A percentile compares a stretch with the other conserved stretches of the same genome.
phyloP scores from a whole-genome alignment of 2,329 filamentous ascomycete species.

The Neurospora sp. region DNA sequence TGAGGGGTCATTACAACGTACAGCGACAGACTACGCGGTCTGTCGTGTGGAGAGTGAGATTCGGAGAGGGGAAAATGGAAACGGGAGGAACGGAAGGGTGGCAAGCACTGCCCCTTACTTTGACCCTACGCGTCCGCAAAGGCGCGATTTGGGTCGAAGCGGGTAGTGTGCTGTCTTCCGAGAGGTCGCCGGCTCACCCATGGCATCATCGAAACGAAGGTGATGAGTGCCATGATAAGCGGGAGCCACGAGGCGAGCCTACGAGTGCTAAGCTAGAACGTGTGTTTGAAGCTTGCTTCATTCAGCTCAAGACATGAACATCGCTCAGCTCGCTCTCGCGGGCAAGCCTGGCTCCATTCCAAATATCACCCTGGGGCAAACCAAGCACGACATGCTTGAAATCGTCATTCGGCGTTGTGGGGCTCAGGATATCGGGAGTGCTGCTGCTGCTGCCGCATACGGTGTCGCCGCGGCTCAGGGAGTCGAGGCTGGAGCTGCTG shows the following conservation, averaged over 20 bases:
- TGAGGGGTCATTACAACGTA: neutral
- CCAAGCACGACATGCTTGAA: constrained; percentile 23
- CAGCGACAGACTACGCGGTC: neutral
- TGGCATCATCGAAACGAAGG: neutral
- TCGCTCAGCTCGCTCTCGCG: constrained; percentile 36
- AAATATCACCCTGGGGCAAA: constrained; percentile 27
- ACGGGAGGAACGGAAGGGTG: neutral
- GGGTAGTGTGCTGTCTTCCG: neutral
- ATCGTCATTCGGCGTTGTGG: constrained; percentile 36
- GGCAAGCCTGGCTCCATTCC: constrained; percentile 29
- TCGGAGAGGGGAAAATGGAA: neutral
- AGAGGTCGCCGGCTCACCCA: neutral
- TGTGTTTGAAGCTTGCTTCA: constrained; percentile 4
- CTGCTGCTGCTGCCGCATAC: constrained; percentile 36
- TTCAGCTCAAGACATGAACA: constrained; percentile 32
- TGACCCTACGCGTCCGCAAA: neutral
- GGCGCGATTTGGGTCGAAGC: neutral
- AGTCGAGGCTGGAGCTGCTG: constrained; percentile 64
- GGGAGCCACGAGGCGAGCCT: neutral
- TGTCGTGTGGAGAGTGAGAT: neutral
- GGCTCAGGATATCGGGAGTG: constrained; percentile 40
- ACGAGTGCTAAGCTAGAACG: neutral
- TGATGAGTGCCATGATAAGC: neutral
- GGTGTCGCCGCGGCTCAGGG: constrained; percentile 26
- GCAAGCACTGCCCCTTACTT: neutral